Evolutionary conservation across 768 basidiomycete genomes (phyloP).

Genomic region (Ramaria sp.): DNA sequence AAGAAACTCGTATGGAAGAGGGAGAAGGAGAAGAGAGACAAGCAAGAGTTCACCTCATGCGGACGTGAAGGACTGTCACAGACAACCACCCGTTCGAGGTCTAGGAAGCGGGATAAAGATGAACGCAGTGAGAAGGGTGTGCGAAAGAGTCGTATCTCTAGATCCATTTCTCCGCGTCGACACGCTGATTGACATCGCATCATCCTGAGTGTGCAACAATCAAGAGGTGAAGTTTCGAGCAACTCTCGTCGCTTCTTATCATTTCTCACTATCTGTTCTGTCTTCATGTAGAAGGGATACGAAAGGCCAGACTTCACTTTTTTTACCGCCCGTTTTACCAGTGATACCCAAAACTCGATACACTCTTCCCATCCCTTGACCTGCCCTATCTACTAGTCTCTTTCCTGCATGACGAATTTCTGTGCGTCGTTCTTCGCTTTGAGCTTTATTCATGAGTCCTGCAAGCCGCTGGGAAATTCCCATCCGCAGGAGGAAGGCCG

Average conservation of each 20-base stretch:
- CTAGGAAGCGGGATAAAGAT: neutral
- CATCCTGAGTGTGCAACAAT: neutral
- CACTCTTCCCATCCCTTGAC: constrained; percentile 69
- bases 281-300: constrained; percentile 6
- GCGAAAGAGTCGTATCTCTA: constrained; percentile 14
- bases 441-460: constrained; percentile 41
- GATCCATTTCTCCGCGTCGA: constrained; percentile 20
- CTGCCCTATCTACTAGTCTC: constrained; percentile 62
- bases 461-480: constrained; percentile 61
- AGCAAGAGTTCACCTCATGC: neutral
- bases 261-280: neutral
- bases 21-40: constrained; percentile 40
- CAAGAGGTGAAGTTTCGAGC: neutral
- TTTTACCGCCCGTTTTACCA: neutral
- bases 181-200: constrained; percentile 4
- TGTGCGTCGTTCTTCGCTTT: constrained; percentile 32
- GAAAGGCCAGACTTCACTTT: constrained; percentile 22
- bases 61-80: neutral
- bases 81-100: neutral
- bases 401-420: constrained; percentile 50
- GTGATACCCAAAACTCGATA: constrained; percentile 71
- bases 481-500: constrained; percentile 66
- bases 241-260: neutral
- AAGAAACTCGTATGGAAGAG: constrained; percentile 85
- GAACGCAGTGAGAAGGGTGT: neutral